A percentile compares a stretch with the other conserved stretches of the same genome.
phyloP scores from a whole-genome alignment of 106 monocot species.

The Apostasia shenzhenica region DNA sequence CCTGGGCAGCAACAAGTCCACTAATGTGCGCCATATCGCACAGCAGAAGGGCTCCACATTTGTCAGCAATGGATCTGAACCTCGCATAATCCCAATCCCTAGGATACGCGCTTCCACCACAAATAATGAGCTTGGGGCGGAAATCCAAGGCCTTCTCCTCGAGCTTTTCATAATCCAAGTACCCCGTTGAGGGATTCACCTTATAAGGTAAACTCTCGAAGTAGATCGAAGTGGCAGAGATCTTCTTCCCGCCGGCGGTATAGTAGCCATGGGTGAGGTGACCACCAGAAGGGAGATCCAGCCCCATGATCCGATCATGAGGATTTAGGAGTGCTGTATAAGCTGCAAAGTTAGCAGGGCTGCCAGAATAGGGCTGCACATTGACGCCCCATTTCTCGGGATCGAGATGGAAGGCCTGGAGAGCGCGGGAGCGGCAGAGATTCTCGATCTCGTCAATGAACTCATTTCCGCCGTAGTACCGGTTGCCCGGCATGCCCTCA shows the following conservation, averaged over 20 bases:
- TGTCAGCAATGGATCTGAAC: slow-evolving; percentile 52
- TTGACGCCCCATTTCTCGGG: slow-evolving; percentile 66
- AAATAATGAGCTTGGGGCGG: slow-evolving; percentile 69
- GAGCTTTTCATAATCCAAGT: slow-evolving; percentile 62
- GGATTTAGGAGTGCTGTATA: slow-evolving; percentile 67
- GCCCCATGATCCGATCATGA: slow-evolving; percentile 75
- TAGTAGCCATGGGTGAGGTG: slow-evolving; percentile 70
- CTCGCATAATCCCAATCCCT: slow-evolving; percentile 65
- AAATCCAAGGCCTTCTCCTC: slow-evolving; percentile 84
- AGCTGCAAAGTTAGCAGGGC: slow-evolving; percentile 70
- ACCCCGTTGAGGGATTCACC: slow-evolving; percentile 55
- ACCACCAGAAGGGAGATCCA: slow-evolving; percentile 66
- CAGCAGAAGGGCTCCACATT: slow-evolving; percentile 53
- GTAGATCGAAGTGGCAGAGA: slow-evolving; percentile 82
- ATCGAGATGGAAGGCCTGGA: slow-evolving; percentile 58
- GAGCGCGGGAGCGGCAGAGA: slow-evolving; percentile 58
- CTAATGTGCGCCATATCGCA: slow-evolving; percentile 86
- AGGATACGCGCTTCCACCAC: slow-evolving; percentile 74
- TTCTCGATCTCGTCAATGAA: slow-evolving; percentile 72
- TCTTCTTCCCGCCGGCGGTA: slow-evolving; percentile 68
- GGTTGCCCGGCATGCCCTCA: slow-evolving; percentile 74
- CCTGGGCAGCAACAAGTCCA: slow-evolving; percentile 77
- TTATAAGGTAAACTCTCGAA: slow-evolving; percentile 75
- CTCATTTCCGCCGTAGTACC: slow-evolving; percentile 75
- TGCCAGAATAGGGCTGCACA: slow-evolving; percentile 74